These are phyloP conservation scores for Francoa sonchifolia DNA, from an alignment of 441 rosid genomes.

Conservation along the genomic window DNA sequence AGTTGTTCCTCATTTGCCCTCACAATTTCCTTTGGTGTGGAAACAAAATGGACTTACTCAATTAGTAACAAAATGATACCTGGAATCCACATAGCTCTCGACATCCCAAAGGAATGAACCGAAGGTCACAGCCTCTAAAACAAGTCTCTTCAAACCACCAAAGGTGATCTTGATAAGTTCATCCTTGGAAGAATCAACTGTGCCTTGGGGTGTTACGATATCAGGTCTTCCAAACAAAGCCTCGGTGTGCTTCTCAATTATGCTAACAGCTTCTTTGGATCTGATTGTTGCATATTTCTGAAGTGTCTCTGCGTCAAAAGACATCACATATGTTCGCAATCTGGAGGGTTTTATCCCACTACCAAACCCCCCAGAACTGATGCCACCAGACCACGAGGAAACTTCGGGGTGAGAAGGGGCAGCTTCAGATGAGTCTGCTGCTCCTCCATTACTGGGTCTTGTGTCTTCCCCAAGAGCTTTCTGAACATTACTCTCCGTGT, in stretches of 20 bases:
- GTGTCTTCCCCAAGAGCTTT: conserved; percentile 20
- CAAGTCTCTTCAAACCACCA: conserved; percentile 74
- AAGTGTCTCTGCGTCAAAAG: conserved; percentile 80
- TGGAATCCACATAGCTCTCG: conserved; percentile 76
- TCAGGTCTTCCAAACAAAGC: conserved; percentile 87
- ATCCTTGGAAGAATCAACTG: conserved; percentile 65
- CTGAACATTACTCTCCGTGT: conserved; percentile 17
- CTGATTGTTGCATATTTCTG: conserved; percentile 80
- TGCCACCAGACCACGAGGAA: conserved; percentile 41
- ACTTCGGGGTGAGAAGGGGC: conserved; percentile 53
- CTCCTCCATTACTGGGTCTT: conserved; percentile 17
- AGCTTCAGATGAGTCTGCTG: conserved; percentile 22
- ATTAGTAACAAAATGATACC: conserved; percentile 69
- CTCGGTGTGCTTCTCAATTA: conserved; percentile 90
- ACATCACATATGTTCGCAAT: conserved; percentile 71
- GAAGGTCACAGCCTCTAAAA: conserved; percentile 84
- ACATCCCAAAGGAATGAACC: conserved; percentile 96
- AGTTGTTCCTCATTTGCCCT: too few species aligned
- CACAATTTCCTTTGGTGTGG: too few species aligned
- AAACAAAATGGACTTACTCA: too few species aligned
- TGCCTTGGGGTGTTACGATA: conserved; percentile 54
- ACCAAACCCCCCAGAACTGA: conserved; percentile 46
- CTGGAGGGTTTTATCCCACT: conserved; percentile 45
- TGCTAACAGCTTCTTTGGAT: conserved; percentile 75
- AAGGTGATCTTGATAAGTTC: conserved; percentile 70